These are phyloP conservation scores for Sarcomyxa edulis DNA, from an alignment of 768 basidiomycete species.

Conservation along the genomic window DNA sequence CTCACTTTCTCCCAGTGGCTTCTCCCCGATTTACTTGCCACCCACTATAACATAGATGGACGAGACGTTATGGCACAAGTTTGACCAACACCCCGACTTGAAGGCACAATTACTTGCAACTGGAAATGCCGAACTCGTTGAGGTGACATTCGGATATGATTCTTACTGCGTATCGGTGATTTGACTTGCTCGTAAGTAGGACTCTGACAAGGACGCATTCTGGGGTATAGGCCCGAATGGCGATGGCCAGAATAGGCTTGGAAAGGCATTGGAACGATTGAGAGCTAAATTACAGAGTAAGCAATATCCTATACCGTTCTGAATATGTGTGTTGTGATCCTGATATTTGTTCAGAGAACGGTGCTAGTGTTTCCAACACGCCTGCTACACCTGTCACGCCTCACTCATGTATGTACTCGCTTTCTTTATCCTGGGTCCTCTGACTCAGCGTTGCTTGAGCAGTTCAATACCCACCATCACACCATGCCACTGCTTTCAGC, in stretches of 20 bases:
- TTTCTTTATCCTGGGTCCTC: too few species aligned
- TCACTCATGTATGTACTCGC: too few species aligned
- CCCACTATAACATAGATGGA: constrained; percentile 32
- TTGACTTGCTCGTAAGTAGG: constrained; percentile 17
- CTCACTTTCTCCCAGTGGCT: background rate
- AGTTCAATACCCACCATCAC: too few species aligned
- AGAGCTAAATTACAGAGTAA: constrained; percentile 33
- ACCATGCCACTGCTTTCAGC: too few species aligned
- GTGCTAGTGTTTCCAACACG: too few species aligned
- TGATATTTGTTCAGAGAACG: too few species aligned
- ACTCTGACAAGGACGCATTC: constrained; percentile 42
- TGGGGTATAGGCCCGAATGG: constrained; percentile 45
- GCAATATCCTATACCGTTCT: too few species aligned
- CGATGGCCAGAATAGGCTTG: constrained; percentile 44
- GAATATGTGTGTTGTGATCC: too few species aligned
- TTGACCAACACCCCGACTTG: constrained; percentile 44
- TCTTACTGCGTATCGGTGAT: background rate
- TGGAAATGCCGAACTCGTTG: constrained; percentile 40
- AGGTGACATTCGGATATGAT: constrained; percentile 25
- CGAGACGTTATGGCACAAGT: constrained; percentile 40
- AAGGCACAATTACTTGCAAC: constrained; percentile 38
- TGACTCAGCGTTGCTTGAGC: too few species aligned
- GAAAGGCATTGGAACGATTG: constrained; percentile 40
- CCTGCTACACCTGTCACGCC: too few species aligned
- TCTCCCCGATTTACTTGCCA: background rate